Evolutionary conservation across 768 basidiomycete species (phyloP), one percentile per base, ranked within the genome.

Genomic region (Rhizopogon salebrosus): DNA sequence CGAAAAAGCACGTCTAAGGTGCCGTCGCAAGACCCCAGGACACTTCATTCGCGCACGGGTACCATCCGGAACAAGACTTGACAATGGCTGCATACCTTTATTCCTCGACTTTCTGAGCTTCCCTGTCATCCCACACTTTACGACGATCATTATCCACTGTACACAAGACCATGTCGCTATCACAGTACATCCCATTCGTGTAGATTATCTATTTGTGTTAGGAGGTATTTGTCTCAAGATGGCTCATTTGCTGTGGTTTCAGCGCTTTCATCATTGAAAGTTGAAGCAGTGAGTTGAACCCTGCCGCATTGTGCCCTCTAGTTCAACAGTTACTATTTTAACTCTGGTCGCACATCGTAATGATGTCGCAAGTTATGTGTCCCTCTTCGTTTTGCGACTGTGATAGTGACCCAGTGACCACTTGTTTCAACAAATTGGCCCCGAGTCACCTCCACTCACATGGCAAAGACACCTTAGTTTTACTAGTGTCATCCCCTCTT

Each of bases 41-140:
- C 50, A n/a, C n/a, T n/a, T 10, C 18, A 34, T 38, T 7, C 37
- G n/a, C 52, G 34, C 24, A 36, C 26, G 0, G n/a, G 63, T 53
- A 37, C 55, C 45, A 13, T 37, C 57, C n/a, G 23, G 41, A 18
- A 59, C 60, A 58, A 69, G 50, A 55, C 23, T 54, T 67, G 39
- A 58, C 58, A 29, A 61, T 20, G 57, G 57, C 65, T 67, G 56
- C 60, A 62, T 51, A 64, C 57, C 34, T 65, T 51, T 27, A 18
- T 34, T 4, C 29, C 27, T 6, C 13, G 6, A 16, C 43, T 29
- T 49, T 20, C 45, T 46, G 22, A 23, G 20, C 31, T n/a, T 8
- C 0, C 29, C 7, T 46, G 20, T 26, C 14, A 52, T 52, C 23
- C n/a, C n/a, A 39, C 34, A 7, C 48, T n/a, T 37, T 20, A 13